Conservation (phyloP, 345 rosid genomes). For the Kandelia obovata region DNA sequence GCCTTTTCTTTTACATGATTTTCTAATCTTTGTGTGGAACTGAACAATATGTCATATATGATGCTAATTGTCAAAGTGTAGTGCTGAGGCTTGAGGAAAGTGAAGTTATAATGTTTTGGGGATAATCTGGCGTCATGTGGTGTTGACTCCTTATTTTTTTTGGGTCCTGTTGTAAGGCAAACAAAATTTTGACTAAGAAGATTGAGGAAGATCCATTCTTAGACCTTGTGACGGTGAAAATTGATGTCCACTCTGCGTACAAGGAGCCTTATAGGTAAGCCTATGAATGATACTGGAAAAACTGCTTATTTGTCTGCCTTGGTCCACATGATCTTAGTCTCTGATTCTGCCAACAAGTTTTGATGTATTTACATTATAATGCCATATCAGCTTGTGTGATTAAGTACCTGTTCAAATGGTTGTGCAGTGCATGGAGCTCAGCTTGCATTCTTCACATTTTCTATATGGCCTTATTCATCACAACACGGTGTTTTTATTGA, state of each 20-base stretch:
- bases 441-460: neutral
- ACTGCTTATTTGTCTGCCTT: constrained; percentile 1
- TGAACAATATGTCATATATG: neutral
- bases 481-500: neutral
- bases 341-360: neutral
- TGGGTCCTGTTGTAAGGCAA: constrained; percentile 50
- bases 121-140: constrained; percentile 2
- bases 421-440: neutral
- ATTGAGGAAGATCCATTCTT: constrained; percentile 93
- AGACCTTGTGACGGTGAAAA: constrained; percentile 76
- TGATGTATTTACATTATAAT: constrained; percentile 4
- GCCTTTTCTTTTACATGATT: neutral
- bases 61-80: neutral
- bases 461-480: neutral
- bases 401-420: constrained; percentile 1
- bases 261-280: constrained; percentile 91
- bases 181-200: constrained; percentile 82
- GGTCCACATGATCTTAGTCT: neutral
- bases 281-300: constrained; percentile 18
- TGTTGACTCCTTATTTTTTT: neutral
- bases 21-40: neutral
- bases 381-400: neutral
- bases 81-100: neutral
- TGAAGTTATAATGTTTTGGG: neutral
- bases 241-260: constrained; percentile 75